Conservation (phyloP, 2,329 filamentous ascomycete species). For the Aspergillus neoniger region DNA sequence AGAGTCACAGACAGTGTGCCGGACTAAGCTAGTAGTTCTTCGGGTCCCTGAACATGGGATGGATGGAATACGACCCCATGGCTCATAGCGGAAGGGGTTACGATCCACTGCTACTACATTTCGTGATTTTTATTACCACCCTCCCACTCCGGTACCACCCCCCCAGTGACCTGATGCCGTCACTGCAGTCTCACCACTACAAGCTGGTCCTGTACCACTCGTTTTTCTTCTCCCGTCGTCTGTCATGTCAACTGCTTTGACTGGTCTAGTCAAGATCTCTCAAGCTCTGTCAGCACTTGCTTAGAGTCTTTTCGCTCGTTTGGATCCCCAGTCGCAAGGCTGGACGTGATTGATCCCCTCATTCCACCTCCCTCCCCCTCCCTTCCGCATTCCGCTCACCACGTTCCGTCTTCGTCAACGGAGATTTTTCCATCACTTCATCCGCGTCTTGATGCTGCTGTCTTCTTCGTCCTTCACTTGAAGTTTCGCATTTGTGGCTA, state of each 20-base stretch:
- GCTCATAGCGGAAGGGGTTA: neutral
- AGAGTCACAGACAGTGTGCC: neutral
- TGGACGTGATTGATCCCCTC: neutral
- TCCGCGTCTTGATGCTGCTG: constrained; percentile 4
- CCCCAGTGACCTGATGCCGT: constrained; percentile 5
- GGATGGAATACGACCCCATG: neutral
- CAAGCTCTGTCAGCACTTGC: neutral
- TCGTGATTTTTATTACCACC: neutral
- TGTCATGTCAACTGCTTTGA: neutral
- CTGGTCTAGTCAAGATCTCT: neutral
- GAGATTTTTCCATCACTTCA: neutral
- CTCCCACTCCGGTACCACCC: neutral
- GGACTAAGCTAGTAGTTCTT: neutral
- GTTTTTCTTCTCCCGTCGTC: neutral
- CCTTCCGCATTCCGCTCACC: constrained; percentile 1
- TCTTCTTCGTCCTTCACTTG: neutral
- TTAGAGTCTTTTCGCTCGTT: neutral
- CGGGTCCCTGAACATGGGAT: too few species aligned
- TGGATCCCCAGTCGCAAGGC: neutral
- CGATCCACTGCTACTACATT: constrained; percentile 1
- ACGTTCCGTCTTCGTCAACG: neutral
- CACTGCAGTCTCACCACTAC: constrained; percentile 5
- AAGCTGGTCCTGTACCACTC: neutral
- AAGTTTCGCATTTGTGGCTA: neutral
- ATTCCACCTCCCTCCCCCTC: constrained; percentile 2